Evolutionary conservation across 306 rosid species (phyloP).

Genomic region (Trifolium pratense): DNA sequence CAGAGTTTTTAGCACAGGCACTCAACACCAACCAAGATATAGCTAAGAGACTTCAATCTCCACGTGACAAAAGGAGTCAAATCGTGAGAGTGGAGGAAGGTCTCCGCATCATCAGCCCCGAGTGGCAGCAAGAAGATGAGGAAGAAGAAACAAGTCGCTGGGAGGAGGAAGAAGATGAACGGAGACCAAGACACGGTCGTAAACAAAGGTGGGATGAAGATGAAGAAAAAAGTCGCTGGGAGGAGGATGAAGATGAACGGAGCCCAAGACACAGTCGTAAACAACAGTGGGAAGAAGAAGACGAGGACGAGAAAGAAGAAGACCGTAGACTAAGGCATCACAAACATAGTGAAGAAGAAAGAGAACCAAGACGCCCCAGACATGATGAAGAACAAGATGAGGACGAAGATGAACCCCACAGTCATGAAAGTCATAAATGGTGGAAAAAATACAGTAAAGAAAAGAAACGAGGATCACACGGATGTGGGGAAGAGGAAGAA

Average conservation of each 20-base stretch:
- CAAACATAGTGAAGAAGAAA: neutral
- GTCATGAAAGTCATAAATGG: neutral
- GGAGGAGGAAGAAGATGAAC: no score
- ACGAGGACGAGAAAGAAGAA: neutral
- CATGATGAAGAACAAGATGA: neutral
- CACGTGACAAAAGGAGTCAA: slow-evolving; percentile 31
- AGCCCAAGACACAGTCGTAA: neutral
- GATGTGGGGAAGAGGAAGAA: neutral
- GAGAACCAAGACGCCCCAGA: neutral
- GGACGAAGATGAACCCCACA: neutral
- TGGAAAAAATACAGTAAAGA: neutral
- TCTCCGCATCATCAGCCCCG: slow-evolving; percentile 52
- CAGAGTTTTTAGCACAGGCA: slow-evolving; percentile 43
- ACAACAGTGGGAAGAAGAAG: neutral
- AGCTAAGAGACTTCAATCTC: slow-evolving; percentile 44
- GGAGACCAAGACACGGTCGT: no score
- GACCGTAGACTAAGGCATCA: neutral
- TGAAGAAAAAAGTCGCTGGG: neutral
- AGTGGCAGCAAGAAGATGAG: neutral
- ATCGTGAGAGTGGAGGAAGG: slow-evolving; percentile 50
- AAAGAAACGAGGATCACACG: neutral
- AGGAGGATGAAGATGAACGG: neutral
- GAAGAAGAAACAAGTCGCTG: no score
- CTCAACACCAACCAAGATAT: slow-evolving; percentile 44
- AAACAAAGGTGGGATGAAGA: no score